Evolutionary conservation across 192 early-diverging fungal genomes (phyloP).

Genomic region (Gigaspora rosea): DNA sequence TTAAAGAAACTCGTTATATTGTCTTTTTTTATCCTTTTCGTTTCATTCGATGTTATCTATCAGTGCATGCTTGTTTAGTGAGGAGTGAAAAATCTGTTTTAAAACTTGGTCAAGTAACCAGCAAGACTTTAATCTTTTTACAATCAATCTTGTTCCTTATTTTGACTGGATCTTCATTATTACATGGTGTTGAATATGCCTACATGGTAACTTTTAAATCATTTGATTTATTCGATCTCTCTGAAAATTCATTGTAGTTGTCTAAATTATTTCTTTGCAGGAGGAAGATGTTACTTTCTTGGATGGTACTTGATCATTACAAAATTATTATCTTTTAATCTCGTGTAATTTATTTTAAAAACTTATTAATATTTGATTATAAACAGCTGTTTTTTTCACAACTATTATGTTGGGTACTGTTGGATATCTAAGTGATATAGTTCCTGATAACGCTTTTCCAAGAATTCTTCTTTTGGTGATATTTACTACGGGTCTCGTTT

Average conservation of each 20-base stretch:
- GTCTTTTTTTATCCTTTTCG: constrained; percentile 34
- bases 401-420: constrained; percentile 36
- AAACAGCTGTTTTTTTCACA: constrained; percentile 30
- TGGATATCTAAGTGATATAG: constrained; percentile 32
- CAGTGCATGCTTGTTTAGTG: constrained; percentile 28
- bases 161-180: constrained; percentile 27
- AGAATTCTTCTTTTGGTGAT: constrained; percentile 26
- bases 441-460: constrained; percentile 29
- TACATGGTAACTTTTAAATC: constrained; percentile 20
- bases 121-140: constrained; percentile 24
- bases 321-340: background rate
- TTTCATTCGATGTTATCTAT: constrained; percentile 31
- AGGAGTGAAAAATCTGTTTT: constrained; percentile 32
- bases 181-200: constrained; percentile 31
- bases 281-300: constrained; percentile 15
- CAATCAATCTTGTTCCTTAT: constrained; percentile 24
- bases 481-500: constrained; percentile 26
- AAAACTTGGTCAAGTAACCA: constrained; percentile 29
- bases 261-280: background rate
- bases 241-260: background rate
- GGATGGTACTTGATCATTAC: constrained; percentile 15
- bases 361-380: background rate
- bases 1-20: constrained; percentile 19
- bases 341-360: background rate
- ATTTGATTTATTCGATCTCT: background rate